Conservation (phyloP, 805 yeast genomes). For the Zygotorulaspora danielsina region DNA sequence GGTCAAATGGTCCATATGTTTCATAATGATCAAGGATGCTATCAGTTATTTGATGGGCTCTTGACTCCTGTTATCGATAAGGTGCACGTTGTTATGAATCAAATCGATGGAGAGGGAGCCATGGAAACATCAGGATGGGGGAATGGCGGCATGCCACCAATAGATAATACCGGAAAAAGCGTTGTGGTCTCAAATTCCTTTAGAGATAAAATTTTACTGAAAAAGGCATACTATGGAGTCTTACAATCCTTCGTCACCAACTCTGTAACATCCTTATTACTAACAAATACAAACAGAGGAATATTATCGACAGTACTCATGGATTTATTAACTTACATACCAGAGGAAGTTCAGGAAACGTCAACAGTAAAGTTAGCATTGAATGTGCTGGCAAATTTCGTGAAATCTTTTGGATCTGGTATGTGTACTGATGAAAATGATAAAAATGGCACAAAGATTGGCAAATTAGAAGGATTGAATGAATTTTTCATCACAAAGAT, state of each 20-base stretch:
- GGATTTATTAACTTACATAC: conserved; percentile 55
- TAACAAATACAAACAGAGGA: conserved; percentile 61
- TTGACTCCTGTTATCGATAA: conserved; percentile 70
- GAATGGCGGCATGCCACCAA: conserved; percentile 7
- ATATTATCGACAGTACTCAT: conserved; percentile 58
- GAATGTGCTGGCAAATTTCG: conserved; percentile 60
- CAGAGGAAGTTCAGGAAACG: conserved; percentile 60
- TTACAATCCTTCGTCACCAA: conserved; percentile 69
- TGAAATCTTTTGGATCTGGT: conserved; percentile 64
- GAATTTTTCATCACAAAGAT: conserved; percentile 64
- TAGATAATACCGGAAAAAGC: conserved; percentile 19
- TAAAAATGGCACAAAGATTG: conserved; percentile 41
- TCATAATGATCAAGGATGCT: conserved; percentile 60
- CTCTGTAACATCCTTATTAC: conserved; percentile 70
- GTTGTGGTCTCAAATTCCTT: conserved; percentile 54
- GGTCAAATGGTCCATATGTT: conserved; percentile 84
- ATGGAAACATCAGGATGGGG: conserved; percentile 14
- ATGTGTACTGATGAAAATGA: conserved; percentile 59
- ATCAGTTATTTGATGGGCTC: conserved; percentile 67
- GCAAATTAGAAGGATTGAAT: conserved; percentile 63
- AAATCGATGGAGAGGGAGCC: conserved; percentile 40
- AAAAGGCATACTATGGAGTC: conserved; percentile 65
- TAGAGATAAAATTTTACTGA: conserved; percentile 61
- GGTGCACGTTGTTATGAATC: conserved; percentile 48
- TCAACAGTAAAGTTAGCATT: conserved; percentile 65